Conservation (phyloP, 768 basidiomycete genomes). For the Calocybe indica region DNA sequence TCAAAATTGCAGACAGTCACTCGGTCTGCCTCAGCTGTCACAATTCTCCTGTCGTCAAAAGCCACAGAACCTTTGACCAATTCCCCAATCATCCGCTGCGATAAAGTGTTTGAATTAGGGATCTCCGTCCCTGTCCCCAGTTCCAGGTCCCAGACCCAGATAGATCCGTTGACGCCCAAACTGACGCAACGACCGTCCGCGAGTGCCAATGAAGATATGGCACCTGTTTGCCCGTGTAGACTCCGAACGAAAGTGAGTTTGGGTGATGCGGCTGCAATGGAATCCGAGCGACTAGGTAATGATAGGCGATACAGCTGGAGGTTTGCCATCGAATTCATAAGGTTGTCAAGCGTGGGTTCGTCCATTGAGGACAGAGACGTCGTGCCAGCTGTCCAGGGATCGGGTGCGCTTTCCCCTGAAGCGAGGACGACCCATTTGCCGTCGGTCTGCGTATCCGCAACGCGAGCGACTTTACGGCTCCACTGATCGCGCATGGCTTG, state of each 20-base stretch:
- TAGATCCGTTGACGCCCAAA: constrained; percentile 60
- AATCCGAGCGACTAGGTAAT: constrained; percentile 42
- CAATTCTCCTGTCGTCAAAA: constrained; percentile 73
- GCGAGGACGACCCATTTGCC: constrained; percentile 83
- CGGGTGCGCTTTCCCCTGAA: constrained; percentile 36
- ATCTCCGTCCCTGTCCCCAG: constrained; percentile 42
- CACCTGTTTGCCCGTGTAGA: constrained; percentile 63
- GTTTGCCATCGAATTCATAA: constrained; percentile 35
- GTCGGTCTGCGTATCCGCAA: constrained; percentile 76
- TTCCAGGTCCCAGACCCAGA: constrained; percentile 89
- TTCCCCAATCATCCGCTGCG: neutral
- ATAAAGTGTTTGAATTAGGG: constrained; percentile 17
- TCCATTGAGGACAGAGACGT: constrained; percentile 16
- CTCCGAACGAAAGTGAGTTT: constrained; percentile 69
- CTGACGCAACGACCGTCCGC: constrained; percentile 83
- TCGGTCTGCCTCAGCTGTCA: constrained; percentile 39
- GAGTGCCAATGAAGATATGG: constrained; percentile 61
- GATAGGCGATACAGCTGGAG: constrained; percentile 74
- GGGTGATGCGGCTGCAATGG: constrained; percentile 46
- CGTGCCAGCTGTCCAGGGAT: constrained; percentile 14
- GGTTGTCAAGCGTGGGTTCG: neutral
- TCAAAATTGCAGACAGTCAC: constrained; percentile 54
- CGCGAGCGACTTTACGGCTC: constrained; percentile 63
- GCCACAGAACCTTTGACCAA: constrained; percentile 39
- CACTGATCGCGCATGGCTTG: constrained; percentile 67